These are phyloP conservation scores for Nothophaeocryptopus gaeumannii DNA, from an alignment of 2,329 filamentous ascomycete genomes.

Conservation along the genomic window DNA sequence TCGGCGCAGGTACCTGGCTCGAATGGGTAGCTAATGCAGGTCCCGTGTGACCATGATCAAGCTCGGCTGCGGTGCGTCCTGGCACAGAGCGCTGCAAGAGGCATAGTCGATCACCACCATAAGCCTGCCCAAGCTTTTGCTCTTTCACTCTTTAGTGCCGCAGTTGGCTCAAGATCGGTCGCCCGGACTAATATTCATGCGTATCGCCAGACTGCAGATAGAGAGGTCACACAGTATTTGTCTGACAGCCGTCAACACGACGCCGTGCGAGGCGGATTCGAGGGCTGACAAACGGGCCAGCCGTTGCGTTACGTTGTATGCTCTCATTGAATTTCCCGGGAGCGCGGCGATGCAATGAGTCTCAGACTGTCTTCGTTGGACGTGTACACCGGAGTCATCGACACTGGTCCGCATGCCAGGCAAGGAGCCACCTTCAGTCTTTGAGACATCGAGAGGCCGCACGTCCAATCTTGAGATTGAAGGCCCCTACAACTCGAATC, in stretches of 20 bases:
- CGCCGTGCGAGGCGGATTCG: too few relatives aligned
- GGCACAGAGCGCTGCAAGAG: background rate
- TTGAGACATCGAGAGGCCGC: too few relatives aligned
- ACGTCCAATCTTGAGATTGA: too few relatives aligned
- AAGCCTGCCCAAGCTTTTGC: conserved; percentile 7
- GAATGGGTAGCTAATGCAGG: conserved; percentile 1
- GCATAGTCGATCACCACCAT: conserved; percentile 3
- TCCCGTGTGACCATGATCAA: conserved; percentile 11
- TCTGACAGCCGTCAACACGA: background rate
- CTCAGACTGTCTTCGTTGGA: too few relatives aligned
- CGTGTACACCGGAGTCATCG: too few relatives aligned
- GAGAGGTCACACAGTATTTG: background rate
- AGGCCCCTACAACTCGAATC: too few relatives aligned
- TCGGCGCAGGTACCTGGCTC: background rate
- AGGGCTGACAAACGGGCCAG: too few relatives aligned
- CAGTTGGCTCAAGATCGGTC: background rate
- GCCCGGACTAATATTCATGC: background rate
- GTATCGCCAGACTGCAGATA: background rate
- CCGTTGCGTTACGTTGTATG: too few relatives aligned
- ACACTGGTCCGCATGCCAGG: too few relatives aligned
- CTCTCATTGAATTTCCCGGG: too few relatives aligned
- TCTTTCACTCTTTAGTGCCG: background rate
- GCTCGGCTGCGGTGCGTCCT: conserved; percentile 6
- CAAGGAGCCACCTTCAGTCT: too few relatives aligned
- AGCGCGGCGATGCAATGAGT: too few relatives aligned